phyloP scores from a whole-genome alignment of 805 yeast species.

The Saccharomycopsis guyanensis region DNA sequence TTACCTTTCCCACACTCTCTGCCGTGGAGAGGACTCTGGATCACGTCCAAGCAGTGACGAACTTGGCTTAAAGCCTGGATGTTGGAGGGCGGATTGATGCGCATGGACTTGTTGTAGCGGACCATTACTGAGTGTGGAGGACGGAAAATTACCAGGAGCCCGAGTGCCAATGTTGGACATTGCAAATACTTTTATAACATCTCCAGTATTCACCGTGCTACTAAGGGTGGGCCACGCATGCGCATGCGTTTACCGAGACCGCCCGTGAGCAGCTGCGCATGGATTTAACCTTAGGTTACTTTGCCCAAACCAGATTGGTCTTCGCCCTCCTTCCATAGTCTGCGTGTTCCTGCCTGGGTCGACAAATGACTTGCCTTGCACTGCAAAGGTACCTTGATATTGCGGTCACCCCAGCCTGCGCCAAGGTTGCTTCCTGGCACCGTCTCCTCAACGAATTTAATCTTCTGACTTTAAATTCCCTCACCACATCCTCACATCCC shows the following conservation, averaged over 20 bases:
- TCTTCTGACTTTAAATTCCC: no score
- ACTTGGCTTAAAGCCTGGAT: neutral
- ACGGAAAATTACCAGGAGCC: neutral
- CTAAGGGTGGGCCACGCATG: neutral
- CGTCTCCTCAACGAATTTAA: no score
- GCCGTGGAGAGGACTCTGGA: conserved; percentile 12
- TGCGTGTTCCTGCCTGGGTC: no score
- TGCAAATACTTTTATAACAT: neutral
- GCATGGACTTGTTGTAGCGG: conserved; percentile 12
- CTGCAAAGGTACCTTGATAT: no score
- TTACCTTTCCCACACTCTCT: conserved; percentile 11
- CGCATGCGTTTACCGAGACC: neutral
- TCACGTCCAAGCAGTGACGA: neutral
- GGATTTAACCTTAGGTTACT: no score
- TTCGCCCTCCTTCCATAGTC: no score
- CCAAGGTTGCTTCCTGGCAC: no score
- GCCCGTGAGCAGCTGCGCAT: no score
- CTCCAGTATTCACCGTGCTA: neutral
- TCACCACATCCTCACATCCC: no score
- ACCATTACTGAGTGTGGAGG: conserved; percentile 2
- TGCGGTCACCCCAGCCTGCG: no score
- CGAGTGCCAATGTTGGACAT: neutral
- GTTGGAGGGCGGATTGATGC: conserved; percentile 6
- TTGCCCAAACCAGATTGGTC: neutral
- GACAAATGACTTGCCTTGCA: no score